Evolutionary conservation across 2,329 filamentous ascomycete genomes (phyloP).

Genomic region (Pseudopithomyces chartarum): DNA sequence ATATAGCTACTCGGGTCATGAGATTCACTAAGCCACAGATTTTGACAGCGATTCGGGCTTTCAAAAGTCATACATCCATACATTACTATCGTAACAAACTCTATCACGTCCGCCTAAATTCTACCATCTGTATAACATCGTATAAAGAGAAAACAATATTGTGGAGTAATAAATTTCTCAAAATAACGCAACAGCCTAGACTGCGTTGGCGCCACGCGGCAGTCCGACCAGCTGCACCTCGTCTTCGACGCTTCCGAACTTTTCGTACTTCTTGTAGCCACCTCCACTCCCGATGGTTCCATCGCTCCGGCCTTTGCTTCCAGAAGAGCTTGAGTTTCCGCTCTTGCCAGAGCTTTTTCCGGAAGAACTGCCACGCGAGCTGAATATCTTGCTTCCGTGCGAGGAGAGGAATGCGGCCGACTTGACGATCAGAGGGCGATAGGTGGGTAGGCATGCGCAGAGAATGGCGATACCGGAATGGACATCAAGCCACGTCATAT

Average conservation of each 20-base stretch:
- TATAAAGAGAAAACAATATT: too few species aligned
- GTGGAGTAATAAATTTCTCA: too few species aligned
- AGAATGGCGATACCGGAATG: constrained; percentile 2
- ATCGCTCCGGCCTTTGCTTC: neutral
- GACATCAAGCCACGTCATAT: neutral
- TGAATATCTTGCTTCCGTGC: neutral
- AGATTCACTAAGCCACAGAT: too few species aligned
- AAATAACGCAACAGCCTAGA: neutral
- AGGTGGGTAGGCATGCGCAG: constrained; percentile 1
- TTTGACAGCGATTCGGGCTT: too few species aligned
- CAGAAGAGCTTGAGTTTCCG: neutral
- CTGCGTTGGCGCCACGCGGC: neutral
- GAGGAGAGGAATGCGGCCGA: neutral
- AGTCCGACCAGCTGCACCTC: neutral
- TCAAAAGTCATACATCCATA: too few species aligned
- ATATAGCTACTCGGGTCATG: too few species aligned
- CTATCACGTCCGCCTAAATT: too few species aligned
- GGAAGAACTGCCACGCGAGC: neutral
- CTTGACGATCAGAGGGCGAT: neutral
- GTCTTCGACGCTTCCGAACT: neutral
- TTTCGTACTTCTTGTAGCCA: neutral
- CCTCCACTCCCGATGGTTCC: neutral
- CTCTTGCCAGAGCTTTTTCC: neutral
- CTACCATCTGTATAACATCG: too few species aligned
- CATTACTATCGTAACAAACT: too few species aligned